Evolutionary conservation across 257 asterid genomes (phyloP).

Genomic region (Solanum appendiculatum): DNA sequence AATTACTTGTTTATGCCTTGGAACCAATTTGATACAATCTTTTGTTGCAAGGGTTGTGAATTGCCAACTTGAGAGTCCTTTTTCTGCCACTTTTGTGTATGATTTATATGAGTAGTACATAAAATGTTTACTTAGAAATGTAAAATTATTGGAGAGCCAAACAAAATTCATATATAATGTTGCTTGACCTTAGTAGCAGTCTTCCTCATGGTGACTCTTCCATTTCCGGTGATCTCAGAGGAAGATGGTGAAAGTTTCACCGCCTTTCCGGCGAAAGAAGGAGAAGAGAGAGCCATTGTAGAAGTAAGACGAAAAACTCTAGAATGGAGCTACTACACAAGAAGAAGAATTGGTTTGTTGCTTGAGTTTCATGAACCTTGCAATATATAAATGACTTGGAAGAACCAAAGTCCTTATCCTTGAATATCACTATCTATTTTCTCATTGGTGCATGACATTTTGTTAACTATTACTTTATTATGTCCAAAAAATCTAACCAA

Average conservation of each 20-base stretch:
- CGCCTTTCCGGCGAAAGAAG: constrained; percentile 36
- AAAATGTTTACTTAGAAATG: too few relatives aligned
- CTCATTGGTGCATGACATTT: not conserved
- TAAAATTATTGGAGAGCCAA: too few relatives aligned
- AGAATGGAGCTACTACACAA: not conserved
- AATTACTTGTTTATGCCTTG: too few relatives aligned
- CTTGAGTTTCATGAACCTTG: not conserved
- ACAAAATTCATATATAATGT: too few relatives aligned
- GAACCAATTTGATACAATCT: too few relatives aligned
- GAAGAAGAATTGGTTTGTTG: not conserved
- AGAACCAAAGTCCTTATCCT: not conserved
- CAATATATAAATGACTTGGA: not conserved
- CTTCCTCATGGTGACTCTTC: constrained; percentile 31
- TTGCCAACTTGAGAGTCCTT: too few relatives aligned
- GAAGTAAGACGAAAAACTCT: constrained; percentile 7
- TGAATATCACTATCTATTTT: not conserved
- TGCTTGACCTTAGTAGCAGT: constrained; percentile 5
- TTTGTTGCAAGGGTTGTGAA: too few relatives aligned
- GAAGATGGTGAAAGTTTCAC: constrained; percentile 28
- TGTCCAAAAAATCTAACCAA: not conserved
- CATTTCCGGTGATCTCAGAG: constrained; percentile 14
- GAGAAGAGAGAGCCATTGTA: constrained; percentile 52
- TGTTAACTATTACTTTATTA: too few relatives aligned
- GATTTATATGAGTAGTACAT: too few relatives aligned
- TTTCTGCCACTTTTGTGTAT: too few relatives aligned